Conservation (phyloP, 176 grass and related monocot species). For the Ensete ventricosum region DNA sequence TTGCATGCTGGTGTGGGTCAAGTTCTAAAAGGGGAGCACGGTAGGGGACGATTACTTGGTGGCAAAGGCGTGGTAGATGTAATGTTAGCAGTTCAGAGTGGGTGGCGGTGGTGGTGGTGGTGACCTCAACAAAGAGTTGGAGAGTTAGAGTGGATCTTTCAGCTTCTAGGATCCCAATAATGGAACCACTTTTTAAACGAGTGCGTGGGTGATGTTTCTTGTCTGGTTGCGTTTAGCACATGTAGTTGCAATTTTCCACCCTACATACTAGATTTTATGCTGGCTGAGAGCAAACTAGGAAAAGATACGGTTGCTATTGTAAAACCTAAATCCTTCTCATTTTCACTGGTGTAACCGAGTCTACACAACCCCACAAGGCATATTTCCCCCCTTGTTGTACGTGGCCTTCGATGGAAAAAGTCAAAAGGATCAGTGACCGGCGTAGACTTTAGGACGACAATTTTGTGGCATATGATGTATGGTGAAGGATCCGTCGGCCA, state of each 20-base stretch:
- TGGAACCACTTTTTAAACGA: background rate
- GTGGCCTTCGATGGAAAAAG: background rate
- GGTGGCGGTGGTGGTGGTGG: too few species aligned
- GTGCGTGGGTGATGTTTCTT: background rate
- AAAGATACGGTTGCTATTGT: too few species aligned
- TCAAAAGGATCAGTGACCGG: background rate
- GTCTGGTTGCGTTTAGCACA: background rate
- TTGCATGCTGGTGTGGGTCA: conserved; percentile 13
- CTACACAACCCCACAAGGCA: background rate
- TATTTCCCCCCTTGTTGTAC: background rate
- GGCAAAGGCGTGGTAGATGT: background rate
- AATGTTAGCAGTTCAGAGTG: background rate
- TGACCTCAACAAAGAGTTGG: too few species aligned
- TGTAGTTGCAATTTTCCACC: background rate
- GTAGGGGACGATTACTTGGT: background rate
- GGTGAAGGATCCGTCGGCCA: background rate
- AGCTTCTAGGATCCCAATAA: background rate
- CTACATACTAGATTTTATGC: too few species aligned
- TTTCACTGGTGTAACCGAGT: background rate
- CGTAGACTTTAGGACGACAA: background rate
- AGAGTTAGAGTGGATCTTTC: background rate
- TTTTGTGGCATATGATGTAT: background rate
- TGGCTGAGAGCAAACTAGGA: too few species aligned
- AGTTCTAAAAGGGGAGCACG: background rate
- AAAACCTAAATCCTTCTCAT: too few species aligned